Percentiles rank a stretch among this genome's conserved stretches.
phyloP scores from a whole-genome alignment of 2,329 filamentous ascomycete species.

The Xylariaceae sp. region DNA sequence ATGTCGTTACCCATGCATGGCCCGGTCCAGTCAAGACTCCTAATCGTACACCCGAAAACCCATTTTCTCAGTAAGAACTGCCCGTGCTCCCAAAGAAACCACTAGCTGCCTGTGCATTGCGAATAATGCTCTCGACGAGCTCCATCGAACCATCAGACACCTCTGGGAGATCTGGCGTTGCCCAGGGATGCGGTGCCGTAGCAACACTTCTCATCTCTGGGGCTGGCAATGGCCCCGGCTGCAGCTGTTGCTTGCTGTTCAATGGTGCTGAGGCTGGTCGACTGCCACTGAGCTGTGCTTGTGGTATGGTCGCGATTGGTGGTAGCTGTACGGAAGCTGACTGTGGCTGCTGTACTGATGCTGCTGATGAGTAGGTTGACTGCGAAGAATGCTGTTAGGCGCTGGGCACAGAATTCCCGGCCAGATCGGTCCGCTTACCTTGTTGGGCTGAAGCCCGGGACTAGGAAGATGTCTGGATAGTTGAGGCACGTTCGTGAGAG shows the following conservation, averaged over 20 bases:
- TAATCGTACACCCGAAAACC: too few species aligned
- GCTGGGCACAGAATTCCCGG: constrained; percentile 21
- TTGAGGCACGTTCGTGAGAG: constrained; percentile 6
- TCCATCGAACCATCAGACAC: constrained; percentile 26
- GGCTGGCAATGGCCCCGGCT: neutral
- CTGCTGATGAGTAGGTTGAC: constrained; percentile 11
- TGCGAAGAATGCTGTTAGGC: constrained; percentile 27
- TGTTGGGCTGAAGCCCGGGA: constrained; percentile 18
- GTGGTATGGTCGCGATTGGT: constrained; percentile 1
- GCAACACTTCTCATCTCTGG: constrained; percentile 1
- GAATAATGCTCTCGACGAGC: constrained; percentile 26
- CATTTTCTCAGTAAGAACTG: neutral
- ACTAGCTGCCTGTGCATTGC: constrained; percentile 25
- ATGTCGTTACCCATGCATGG: too few species aligned
- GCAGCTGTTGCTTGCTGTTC: constrained; percentile 1
- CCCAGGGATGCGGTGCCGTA: constrained; percentile 1
- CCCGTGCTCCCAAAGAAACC: constrained; percentile 6
- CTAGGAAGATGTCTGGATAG: constrained; percentile 12
- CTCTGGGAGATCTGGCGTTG: constrained; percentile 21
- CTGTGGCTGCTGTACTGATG: constrained; percentile 10
- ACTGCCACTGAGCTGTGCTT: constrained; percentile 4
- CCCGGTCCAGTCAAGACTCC: too few species aligned
- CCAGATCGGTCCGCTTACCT: constrained; percentile 27
- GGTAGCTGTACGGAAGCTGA: constrained; percentile 3
- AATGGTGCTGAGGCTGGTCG: neutral